Base-by-base conservation (phyloP, 345 rosid species). In the Citrus sinensis region DNA sequence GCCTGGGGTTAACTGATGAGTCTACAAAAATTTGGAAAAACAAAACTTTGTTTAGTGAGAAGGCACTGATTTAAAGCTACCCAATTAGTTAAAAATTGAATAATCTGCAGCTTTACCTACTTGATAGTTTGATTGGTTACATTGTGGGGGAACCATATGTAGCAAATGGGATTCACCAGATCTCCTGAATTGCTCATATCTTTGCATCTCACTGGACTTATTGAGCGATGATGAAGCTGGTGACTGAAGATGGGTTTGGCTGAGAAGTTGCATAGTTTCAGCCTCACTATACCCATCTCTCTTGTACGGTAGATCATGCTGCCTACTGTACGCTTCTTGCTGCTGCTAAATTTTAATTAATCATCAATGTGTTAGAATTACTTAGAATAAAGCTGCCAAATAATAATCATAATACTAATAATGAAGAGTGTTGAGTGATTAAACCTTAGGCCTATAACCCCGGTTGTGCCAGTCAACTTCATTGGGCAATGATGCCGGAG, bases 241-340 rank as follows among this genome's bases (percentile, higher is more conserved):
- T 49, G 92, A 85, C 65, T 87, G 87, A 71, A 90, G 84, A 60
- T 87, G 89, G 14, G 89, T 82, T 80, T 87, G 93, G 84, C 88
- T 87, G 49, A 87, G 87, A 69, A 87, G 90, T 79, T 78, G 90
- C 79, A 82, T 71, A 37, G 91, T 83, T 72, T 90, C 94, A 1
- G 86, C 80, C 77, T 90, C 93, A 3, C 72, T 59, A 74, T 79
- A 85, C 4, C 85, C 81, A 32, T 85, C 87, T 77, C 77, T 76
- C 68, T 80, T 60, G 2, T 19, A 54, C 22, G 5, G 70, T 20
- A 7, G 14, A 54, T 75, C 79, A 71, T 6, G 73, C 9, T 85
- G 73, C n/a, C 78, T 73, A 79, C 82, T 79, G 42, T 75, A 54
- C 0, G 67, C 37, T 27, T 84, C 85, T 67, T 77, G 80, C 80